Conservation (phyloP, 192 early-diverging fungal species). For the Umbelopsis sp. region DNA sequence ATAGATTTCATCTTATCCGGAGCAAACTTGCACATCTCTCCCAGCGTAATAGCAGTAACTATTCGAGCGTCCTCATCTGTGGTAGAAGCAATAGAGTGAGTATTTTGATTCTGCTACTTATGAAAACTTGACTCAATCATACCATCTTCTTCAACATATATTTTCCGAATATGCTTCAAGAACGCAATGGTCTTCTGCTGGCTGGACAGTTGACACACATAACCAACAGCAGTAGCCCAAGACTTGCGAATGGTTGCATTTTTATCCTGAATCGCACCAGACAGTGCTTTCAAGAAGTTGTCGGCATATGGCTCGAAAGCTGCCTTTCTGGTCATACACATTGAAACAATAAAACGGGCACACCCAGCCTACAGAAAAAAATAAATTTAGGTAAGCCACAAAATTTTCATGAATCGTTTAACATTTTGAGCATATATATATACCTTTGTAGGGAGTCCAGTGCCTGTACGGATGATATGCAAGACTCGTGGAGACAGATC, state of each 20-base stretch:
- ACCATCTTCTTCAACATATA: conserved; percentile 75
- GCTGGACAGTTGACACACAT: conserved; percentile 65
- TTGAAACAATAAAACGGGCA: conserved; percentile 80
- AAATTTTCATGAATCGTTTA: neutral
- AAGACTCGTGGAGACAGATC: conserved; percentile 69
- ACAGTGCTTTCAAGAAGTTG: conserved; percentile 73
- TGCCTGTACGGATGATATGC: conserved; percentile 75
- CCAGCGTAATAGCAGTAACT: conserved; percentile 60
- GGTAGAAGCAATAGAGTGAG: neutral
- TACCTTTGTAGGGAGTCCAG: conserved; percentile 84
- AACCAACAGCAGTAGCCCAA: conserved; percentile 83
- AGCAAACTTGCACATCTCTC: conserved; percentile 72
- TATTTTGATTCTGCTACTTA: neutral
- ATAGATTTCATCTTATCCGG: conserved; percentile 57
- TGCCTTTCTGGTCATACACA: conserved; percentile 70
- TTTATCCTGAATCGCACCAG: conserved; percentile 72
- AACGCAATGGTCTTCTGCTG: conserved; percentile 62
- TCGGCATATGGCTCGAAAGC: conserved; percentile 74
- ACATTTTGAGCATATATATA: neutral
- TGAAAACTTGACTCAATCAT: neutral
- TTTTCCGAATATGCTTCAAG: conserved; percentile 68
- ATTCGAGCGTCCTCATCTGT: conserved; percentile 74
- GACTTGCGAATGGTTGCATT: conserved; percentile 84
- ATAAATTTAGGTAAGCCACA: too few relatives aligned
- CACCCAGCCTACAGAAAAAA: conserved; percentile 71